Evolutionary conservation across 306 rosid species (phyloP), one percentile per base, ranked within the genome.

Genomic region (Cotoneaster glaucophyllus): DNA sequence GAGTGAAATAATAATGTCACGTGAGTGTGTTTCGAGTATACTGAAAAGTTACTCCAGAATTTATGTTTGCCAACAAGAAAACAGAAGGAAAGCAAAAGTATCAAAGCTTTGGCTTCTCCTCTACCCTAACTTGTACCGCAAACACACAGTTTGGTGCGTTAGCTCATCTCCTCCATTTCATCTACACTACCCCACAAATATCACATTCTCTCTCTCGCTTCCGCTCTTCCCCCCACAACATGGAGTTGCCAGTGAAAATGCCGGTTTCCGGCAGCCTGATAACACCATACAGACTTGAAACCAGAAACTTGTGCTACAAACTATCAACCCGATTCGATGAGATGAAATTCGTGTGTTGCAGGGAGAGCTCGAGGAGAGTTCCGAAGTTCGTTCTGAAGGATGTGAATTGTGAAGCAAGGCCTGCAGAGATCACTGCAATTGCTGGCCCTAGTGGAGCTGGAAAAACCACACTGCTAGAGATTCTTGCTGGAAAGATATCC

Each of bases 401-500:
- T 78, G 91, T 95, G 6, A 90, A 70, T 44, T 95, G 97, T 63
- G 97, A 90, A 67, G 97, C 97, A 66, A 89, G 86, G 84, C 90
- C 92, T 39, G 89, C 88, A 44, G 92, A 90, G 77, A 52, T 95
- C 11, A 95, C 99, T 12, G 96, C 97, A 4, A 94, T 94, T 72
- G 98, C 90, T 3, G 98, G 98, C 61, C 98, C 97, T n/a, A 94
- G 98, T 84, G 98, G 98, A 43, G 98, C 98, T 58, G 98, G 98
- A 31, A 94, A 94, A 89, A 90, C 96, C 65, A 94, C 98, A 1
- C 87, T 94, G 87, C 91, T 94, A 25, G 97, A 94, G 77, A 87
- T 87, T 85, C 91, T 94, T 57, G 94, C 95, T 0, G 98, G 97
- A 64, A 90, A 87, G 80, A 82, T 87, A 63, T 72, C 88, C 21